A percentile compares a stretch with the other conserved stretches of the same genome.
phyloP scores from a whole-genome alignment of 2,329 filamentous ascomycete species.

The Fusarium sp. region DNA sequence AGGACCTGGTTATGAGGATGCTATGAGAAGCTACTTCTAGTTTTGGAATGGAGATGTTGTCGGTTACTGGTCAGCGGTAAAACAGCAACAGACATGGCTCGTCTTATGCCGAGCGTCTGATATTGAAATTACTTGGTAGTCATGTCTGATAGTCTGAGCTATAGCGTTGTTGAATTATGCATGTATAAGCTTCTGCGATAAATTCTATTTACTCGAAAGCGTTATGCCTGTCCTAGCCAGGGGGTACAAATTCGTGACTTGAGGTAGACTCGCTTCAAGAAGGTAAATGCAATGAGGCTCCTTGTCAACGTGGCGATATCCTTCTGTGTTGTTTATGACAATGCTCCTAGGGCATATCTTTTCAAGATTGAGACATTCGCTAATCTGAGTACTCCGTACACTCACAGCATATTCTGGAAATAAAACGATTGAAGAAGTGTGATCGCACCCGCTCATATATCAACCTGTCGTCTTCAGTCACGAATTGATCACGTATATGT shows the following conservation, averaged over 20 bases:
- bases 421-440: no score
- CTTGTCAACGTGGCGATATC: neutral
- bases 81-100: neutral
- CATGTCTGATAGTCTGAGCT: neutral
- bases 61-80: neutral
- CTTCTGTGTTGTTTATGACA: neutral
- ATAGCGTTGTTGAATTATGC: neutral
- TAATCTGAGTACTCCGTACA: neutral
- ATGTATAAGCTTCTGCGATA: neutral
- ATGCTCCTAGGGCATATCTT: neutral
- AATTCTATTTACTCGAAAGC: neutral
- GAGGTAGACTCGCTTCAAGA: neutral
- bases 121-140: neutral
- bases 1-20: slow-evolving; percentile 81
- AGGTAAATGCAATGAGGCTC: neutral
- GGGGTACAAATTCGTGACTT: neutral
- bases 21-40: slow-evolving; percentile 81
- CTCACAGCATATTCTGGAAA: neutral
- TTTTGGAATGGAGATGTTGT: neutral
- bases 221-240: neutral
- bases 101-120: neutral
- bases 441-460: neutral
- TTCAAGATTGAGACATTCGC: neutral
- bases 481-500: no score
- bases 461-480: neutral